Conservation (phyloP, 495 filamentous ascomycete species). For the Poronia punctata region DNA sequence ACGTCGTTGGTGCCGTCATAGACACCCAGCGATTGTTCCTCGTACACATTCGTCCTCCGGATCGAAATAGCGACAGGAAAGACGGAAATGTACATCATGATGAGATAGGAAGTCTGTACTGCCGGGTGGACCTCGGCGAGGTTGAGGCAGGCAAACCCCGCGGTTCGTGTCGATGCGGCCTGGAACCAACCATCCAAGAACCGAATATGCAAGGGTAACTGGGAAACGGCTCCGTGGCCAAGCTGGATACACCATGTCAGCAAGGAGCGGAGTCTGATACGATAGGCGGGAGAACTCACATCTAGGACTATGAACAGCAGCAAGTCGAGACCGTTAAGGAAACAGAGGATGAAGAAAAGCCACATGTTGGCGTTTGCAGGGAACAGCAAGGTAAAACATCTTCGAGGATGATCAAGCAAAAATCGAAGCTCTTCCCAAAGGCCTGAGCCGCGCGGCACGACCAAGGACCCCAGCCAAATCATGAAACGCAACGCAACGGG, state of each 20-base stretch:
- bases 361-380: conserved; percentile 90
- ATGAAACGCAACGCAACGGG: conserved; percentile 86
- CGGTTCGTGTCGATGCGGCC: conserved; percentile 77
- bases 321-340: conserved; percentile 75
- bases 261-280: conserved; percentile 4
- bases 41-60: conserved; percentile 91
- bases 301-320: conserved; percentile 88
- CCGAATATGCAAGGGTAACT: conserved; percentile 59
- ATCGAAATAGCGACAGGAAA: conserved; percentile 93
- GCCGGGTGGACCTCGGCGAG: conserved; percentile 75
- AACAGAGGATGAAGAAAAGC: conserved; percentile 79
- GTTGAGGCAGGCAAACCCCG: conserved; percentile 76
- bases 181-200: conserved; percentile 83
- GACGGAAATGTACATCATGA: conserved; percentile 99
- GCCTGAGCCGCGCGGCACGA: conserved; percentile 51
- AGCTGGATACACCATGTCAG: conserved; percentile 42
- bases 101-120: conserved; percentile 87
- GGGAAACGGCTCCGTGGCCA: conserved; percentile 54
- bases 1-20: conserved; percentile 37
- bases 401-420: conserved; percentile 85
- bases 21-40: conserved; percentile 85
- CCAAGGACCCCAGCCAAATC: conserved; percentile 67
- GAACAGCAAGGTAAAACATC: conserved; percentile 92
- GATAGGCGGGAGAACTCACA: conserved; percentile 40
- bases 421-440: conserved; percentile 86